phyloP scores from a whole-genome alignment of 352 stramenopile genomes.

The Aphanomyces euteiches region DNA sequence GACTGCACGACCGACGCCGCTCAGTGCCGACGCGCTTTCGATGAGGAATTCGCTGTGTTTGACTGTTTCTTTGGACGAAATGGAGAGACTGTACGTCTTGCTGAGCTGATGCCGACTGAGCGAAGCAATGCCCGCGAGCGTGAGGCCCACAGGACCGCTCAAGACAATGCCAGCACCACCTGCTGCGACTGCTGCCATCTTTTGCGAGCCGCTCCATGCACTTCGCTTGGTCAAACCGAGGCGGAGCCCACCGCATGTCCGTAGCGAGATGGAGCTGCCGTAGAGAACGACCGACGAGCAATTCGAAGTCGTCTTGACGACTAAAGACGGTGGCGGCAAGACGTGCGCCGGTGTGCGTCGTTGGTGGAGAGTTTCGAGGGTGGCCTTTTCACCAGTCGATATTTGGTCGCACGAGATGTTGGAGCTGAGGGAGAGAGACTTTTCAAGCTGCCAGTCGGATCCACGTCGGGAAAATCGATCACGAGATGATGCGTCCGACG shows the following conservation, averaged over 20 bases:
- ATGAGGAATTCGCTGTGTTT: constrained; percentile 45
- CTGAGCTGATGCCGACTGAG: constrained; percentile 66
- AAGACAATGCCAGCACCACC: constrained; percentile 51
- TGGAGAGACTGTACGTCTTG: constrained; percentile 47
- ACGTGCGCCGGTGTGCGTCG: not conserved
- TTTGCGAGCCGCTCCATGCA: constrained; percentile 51
- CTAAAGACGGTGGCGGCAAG: not conserved
- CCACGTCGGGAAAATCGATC: not conserved
- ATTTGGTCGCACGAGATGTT: not conserved
- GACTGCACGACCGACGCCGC: constrained; percentile 39
- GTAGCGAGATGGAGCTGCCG: constrained; percentile 45
- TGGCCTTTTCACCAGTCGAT: not conserved
- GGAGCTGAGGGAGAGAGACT: not conserved
- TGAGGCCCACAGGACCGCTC: constrained; percentile 49
- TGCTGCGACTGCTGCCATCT: constrained; percentile 48
- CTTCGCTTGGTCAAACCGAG: constrained; percentile 53
- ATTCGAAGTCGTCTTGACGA: constrained; percentile 17
- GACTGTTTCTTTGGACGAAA: not conserved
- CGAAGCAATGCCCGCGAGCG: constrained; percentile 45
- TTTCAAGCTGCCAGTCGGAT: not conserved
- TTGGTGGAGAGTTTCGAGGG: not conserved
- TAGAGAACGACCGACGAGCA: constrained; percentile 28
- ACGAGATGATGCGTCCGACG: not conserved
- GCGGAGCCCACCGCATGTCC: constrained; percentile 46
- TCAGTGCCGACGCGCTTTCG: constrained; percentile 57